Base-by-base conservation (phyloP, 2,329 filamentous ascomycete genomes). In the Diaporthe caulivora region DNA sequence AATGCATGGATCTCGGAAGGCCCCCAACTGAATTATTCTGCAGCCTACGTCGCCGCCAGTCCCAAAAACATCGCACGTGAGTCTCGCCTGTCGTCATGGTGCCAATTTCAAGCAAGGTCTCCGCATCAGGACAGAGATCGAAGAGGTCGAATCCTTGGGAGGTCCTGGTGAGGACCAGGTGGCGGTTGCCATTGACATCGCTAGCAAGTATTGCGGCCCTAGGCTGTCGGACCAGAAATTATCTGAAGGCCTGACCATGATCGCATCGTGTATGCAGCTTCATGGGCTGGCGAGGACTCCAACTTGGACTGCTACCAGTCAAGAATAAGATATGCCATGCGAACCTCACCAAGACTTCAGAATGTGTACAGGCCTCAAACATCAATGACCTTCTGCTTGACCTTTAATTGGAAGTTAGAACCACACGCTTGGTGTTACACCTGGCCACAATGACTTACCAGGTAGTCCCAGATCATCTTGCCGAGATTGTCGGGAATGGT, bases 401-500 rank as follows among this genome's bases (percentile, higher is more conserved):
- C 68, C 74, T 75, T 40, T 18, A 31, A 42, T 21, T 26, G 21
- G 21, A 1, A 26, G 40, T 73, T 7, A 75, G 68, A 53, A 69
- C 18, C 24, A 69, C 29, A 29, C 26, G 34, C 18, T 42, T 31
- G 8, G 24, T 44, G 18, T 18, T 18, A 17, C 29, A 13, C 7
- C 17, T 3, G 24, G 9, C 9, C 26, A 18, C 26, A n/a, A 11
- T 29, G 51, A 82, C 84, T 82, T 82, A 88, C 88, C 78, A 91
- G 81, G 81, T 97, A 97, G 75, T 98, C 96, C 96, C 96, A 98
- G 74, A 99, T 92, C 91, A 95, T 95, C 84, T 97, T 97, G 81
- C 97, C 93, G 49, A 98, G 88, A 37, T 87, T 85, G 77, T 98
- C 97, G 1, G 97, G 95, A 76, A 99, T 91, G n/a, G 97, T 98